Evolutionary conservation across 768 basidiomycete species (phyloP).

Genomic region (Kwoniella mangroviensis): DNA sequence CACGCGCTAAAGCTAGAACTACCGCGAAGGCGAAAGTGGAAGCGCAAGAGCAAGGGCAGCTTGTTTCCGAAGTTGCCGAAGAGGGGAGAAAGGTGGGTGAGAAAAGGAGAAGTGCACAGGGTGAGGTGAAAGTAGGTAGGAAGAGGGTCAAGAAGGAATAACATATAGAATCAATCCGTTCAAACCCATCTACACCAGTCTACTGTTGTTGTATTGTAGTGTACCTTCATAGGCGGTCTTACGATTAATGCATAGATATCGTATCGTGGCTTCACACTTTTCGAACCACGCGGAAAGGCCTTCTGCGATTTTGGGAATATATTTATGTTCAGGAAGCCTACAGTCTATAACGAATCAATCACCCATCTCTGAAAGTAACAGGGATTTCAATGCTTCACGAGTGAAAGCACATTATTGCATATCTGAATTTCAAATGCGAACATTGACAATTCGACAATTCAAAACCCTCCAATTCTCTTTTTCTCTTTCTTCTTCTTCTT

Average conservation of each 20-base stretch:
- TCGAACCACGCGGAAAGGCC: too few relatives aligned
- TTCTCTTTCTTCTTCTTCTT: slow-evolving; percentile 37
- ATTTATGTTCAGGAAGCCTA: too few relatives aligned
- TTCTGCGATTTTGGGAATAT: too few relatives aligned
- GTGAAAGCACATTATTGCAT: background rate
- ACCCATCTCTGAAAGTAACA: background rate
- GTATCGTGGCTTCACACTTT: too few relatives aligned
- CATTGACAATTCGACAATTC: background rate
- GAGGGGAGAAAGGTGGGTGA: slow-evolving; percentile 13
- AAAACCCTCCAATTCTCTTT: slow-evolving; percentile 51
- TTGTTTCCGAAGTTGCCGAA: background rate
- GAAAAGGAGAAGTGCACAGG: background rate
- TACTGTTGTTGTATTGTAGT: too few relatives aligned
- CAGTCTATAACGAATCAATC: too few relatives aligned
- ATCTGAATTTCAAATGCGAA: background rate
- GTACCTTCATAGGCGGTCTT: too few relatives aligned
- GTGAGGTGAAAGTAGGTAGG: background rate
- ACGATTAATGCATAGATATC: too few relatives aligned
- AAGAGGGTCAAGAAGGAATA: slow-evolving; percentile 3
- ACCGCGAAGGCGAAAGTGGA: background rate
- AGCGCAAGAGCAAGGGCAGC: too few relatives aligned
- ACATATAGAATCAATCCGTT: background rate
- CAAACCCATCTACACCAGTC: background rate
- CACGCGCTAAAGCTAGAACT: background rate
- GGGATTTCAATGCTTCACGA: background rate